Base-by-base conservation (phyloP, 116 monocot genomes). In the Dioscorea cayenensis region DNA sequence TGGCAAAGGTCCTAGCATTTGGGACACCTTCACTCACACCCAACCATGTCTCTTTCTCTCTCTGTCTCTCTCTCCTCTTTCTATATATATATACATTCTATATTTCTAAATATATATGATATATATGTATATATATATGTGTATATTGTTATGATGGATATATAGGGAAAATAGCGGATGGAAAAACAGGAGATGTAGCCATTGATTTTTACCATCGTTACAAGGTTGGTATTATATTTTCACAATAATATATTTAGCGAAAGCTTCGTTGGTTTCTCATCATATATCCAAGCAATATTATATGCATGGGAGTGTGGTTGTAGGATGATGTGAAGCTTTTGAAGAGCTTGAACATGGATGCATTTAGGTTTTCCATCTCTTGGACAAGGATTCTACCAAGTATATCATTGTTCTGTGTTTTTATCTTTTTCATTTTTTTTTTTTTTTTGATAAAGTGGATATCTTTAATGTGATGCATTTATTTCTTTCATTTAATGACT, bases 371-470 rank as follows among this genome's bases (percentile, higher is more conserved):
- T 66, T 82, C 86, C 49, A 79, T 82, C 12, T 77, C 82, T 7
- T 86, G 85, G 85, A 14, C 85, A 1, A 82, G 85, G 63, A 76
- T 86, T 36, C 66, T 86, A n/a, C 82, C 82, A 51, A 77, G 80
- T 80, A 76, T 43, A 12, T 43, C 12, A 43, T 10, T 43, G 43
- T 0, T 43, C 43, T 7, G 11, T 43, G 32, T 43, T 43, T 12
- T 43, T 43, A 43, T 43, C 7, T 9, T 43, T 43, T 43, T 43
- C 1, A 43, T 9, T 7, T 10, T 10, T 0, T 0, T 6, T 43
- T n/a, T n/a, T n/a, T n/a, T n/a, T n/a, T n/a, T n/a, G n/a, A n/a
- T n/a, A n/a, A n/a, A n/a, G n/a, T n/a, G n/a, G n/a, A n/a, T n/a
- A n/a, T n/a, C 43, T 43, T 43, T 59, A 59, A 59, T 59, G 59